phyloP scores from a whole-genome alignment of 495 filamentous ascomycete species.

The Corynascus novoguineensis region DNA sequence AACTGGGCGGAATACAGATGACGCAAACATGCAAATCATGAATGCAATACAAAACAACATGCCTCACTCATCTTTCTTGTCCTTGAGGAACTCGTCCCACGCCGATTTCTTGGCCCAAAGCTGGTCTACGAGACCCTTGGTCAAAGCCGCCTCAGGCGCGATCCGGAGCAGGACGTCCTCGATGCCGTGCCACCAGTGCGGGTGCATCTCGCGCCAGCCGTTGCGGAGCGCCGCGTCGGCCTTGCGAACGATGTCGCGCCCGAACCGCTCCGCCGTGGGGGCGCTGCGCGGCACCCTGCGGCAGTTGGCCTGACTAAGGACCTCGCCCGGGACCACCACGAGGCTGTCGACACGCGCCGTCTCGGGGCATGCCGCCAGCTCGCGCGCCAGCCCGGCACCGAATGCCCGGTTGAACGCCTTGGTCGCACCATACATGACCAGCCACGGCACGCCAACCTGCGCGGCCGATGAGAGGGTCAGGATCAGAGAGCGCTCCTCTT shows the following conservation, averaged over 20 bases:
- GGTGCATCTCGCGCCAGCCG: constrained; percentile 16
- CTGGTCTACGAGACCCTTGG: constrained; percentile 1
- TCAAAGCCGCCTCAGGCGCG: not conserved
- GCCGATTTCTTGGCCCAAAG: not conserved
- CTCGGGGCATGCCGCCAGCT: constrained; percentile 20
- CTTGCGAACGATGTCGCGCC: constrained; percentile 13
- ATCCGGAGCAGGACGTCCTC: not conserved
- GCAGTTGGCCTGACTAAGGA: constrained; percentile 21
- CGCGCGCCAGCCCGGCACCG: constrained; percentile 18
- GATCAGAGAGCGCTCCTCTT: constrained; percentile 16
- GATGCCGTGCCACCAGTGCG: constrained; percentile 16
- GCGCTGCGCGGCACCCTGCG: constrained; percentile 9
- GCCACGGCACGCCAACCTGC: constrained; percentile 26
- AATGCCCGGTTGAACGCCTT: constrained; percentile 30
- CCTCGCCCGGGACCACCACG: constrained; percentile 19
- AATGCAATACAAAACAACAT: too few species aligned
- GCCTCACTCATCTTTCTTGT: not conserved
- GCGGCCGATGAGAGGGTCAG: constrained; percentile 29
- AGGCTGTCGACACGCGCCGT: constrained; percentile 22
- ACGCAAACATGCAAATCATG: too few species aligned
- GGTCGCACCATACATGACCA: constrained; percentile 26
- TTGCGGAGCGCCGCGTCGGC: constrained; percentile 13
- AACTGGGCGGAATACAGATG: not conserved
- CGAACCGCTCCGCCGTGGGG: constrained; percentile 16
- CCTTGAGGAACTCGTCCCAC: not conserved